These are phyloP conservation scores for Aphanomyces stellatus DNA, from an alignment of 352 stramenopile species.

Conservation along the genomic window DNA sequence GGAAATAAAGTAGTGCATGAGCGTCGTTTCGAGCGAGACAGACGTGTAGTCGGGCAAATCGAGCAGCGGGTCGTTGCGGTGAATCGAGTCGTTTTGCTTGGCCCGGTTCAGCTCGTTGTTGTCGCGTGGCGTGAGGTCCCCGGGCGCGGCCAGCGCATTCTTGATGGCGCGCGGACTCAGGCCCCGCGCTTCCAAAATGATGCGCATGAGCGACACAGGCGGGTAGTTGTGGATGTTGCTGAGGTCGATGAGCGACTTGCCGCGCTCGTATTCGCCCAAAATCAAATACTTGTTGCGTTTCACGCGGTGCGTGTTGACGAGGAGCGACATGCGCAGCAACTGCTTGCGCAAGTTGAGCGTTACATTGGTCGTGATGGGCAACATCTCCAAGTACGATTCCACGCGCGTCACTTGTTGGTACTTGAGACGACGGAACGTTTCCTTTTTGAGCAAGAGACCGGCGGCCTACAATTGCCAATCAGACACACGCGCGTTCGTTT, in stretches of 20 bases:
- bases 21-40: constrained; percentile 59
- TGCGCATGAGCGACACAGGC: constrained; percentile 73
- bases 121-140: constrained; percentile 51
- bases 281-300: constrained; percentile 49
- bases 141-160: constrained; percentile 41
- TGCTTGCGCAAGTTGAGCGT: constrained; percentile 82
- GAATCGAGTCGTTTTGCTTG: constrained; percentile 70
- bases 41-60: constrained; percentile 57
- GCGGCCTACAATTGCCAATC: constrained; percentile 32
- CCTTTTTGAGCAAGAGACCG: constrained; percentile 69
- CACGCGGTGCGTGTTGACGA: constrained; percentile 81
- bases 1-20: constrained; percentile 63
- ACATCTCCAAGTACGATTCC: constrained; percentile 69
- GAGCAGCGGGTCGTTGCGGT: constrained; percentile 77
- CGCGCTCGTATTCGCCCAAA: constrained; percentile 56
- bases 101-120: constrained; percentile 62
- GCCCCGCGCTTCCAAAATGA: constrained; percentile 59
- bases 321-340: constrained; percentile 70
- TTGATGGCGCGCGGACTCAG: constrained; percentile 54
- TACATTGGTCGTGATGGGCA: constrained; percentile 83
- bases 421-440: constrained; percentile 75
- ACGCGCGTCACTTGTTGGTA: constrained; percentile 73
- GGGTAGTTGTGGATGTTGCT: constrained; percentile 71
- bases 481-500: neutral
- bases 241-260: constrained; percentile 69